Percentiles rank a stretch among this genome's conserved stretches.
phyloP scores from a whole-genome alignment of 345 rosid species.

The Melaleuca quinquenervia region DNA sequence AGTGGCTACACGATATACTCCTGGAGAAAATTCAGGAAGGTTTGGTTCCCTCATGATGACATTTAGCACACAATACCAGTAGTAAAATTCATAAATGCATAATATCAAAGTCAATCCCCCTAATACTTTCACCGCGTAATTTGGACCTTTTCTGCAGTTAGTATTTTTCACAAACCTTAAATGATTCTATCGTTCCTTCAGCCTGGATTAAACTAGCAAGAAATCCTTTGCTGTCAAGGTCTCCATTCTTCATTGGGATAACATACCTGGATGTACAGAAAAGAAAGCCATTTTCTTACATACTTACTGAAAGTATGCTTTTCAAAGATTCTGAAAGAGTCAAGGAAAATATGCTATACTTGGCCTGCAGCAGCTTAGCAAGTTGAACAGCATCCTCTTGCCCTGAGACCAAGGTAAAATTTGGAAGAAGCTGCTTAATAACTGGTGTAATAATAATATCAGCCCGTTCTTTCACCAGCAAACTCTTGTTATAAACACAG shows the following conservation, averaged over 20 bases:
- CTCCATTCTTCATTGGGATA: conserved; percentile 88
- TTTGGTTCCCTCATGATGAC: background rate
- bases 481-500: conserved; percentile 51
- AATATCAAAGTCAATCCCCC: background rate
- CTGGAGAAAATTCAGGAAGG: background rate
- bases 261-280: conserved; percentile 30
- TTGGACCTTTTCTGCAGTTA: background rate
- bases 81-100: background rate
- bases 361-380: conserved; percentile 68
- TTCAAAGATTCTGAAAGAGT: background rate
- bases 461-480: conserved; percentile 52
- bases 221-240: conserved; percentile 70
- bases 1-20: background rate
- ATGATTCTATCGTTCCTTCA: conserved; percentile 77
- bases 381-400: conserved; percentile 93
- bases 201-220: conserved; percentile 41
- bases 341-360: conserved; percentile 20
- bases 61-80: background rate
- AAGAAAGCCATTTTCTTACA: background rate
- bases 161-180: conserved; percentile 41
- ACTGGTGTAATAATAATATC: conserved; percentile 86
- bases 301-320: background rate
- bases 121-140: background rate
- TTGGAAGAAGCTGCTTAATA: conserved; percentile 88
- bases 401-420: conserved; percentile 78